Percentiles rank a stretch among this genome's conserved stretches.
These are phyloP conservation scores for Fusarium longipes DNA, from an alignment of 2,329 filamentous ascomycete species.

Conservation along the genomic window DNA sequence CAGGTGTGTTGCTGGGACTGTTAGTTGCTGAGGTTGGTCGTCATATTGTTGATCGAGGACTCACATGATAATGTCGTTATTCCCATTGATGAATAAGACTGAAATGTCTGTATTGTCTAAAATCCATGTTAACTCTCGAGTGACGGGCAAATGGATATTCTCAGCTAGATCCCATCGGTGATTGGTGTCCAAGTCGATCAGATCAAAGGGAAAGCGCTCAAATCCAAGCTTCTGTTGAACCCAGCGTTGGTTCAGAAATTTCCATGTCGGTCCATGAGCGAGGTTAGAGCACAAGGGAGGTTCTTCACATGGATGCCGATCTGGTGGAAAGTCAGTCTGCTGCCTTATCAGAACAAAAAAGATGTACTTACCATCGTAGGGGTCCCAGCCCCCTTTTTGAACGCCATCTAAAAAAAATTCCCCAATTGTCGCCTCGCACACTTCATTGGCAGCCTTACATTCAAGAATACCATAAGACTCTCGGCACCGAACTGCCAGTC, in stretches of 20 bases:
- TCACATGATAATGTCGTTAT: conserved; percentile 30
- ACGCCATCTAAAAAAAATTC: conserved; percentile 17
- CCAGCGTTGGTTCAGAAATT: conserved; percentile 20
- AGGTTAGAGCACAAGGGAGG: conserved; percentile 26
- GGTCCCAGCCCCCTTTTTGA: conserved; percentile 25
- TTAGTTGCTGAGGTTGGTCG: background rate
- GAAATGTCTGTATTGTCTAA: conserved; percentile 13
- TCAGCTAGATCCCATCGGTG: conserved; percentile 18
- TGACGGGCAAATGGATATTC: conserved; percentile 27
- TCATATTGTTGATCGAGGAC: rapidly evolving
- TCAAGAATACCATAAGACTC: conserved; percentile 4
- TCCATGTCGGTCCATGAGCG: conserved; percentile 24
- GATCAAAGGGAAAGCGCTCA: background rate
- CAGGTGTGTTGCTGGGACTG: conserved; percentile 15
- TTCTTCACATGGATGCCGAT: conserved; percentile 15
- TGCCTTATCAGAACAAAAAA: too few species aligned
- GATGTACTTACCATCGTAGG: conserved; percentile 15
- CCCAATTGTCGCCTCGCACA: conserved; percentile 19
- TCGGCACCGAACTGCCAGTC: conserved; percentile 1
- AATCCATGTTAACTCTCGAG: conserved; percentile 18
- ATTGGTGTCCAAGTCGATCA: conserved; percentile 17
- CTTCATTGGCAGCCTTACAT: conserved; percentile 22
- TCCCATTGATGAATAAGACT: conserved; percentile 22
- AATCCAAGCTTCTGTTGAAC: conserved; percentile 30
- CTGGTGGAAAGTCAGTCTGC: background rate